Percentiles rank a stretch among this genome's conserved stretches.
Evolutionary conservation across 495 filamentous ascomycete species (phyloP).

Genomic region (Aspergillus bertholletiae): DNA sequence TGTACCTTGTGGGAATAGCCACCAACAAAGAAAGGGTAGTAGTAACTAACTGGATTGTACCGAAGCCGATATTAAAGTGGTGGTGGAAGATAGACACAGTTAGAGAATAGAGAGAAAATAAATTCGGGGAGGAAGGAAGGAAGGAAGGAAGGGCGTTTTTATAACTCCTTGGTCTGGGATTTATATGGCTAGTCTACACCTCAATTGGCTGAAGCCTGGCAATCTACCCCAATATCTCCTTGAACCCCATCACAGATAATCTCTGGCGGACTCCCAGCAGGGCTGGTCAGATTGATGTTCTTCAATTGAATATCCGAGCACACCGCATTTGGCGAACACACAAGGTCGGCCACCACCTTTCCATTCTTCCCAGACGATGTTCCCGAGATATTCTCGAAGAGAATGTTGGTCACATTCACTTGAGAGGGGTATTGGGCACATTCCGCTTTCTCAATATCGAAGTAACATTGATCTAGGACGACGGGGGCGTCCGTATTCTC

Average conservation of each 20-base stretch:
- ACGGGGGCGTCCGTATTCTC: constrained; percentile 52
- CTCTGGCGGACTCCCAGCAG: constrained; percentile 40
- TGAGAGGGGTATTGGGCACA: constrained; percentile 49
- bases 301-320: constrained; percentile 51
- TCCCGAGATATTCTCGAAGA: constrained; percentile 53
- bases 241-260: constrained; percentile 51
- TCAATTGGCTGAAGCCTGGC: constrained; percentile 9
- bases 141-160: too few species aligned
- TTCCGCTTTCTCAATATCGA: constrained; percentile 46
- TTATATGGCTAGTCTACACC: not conserved
- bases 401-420: constrained; percentile 53
- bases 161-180: too few species aligned
- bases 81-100: too few species aligned
- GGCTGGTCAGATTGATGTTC: constrained; percentile 47
- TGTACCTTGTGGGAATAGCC: not conserved
- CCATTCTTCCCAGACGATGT: constrained; percentile 49
- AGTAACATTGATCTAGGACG: constrained; percentile 58
- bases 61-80: too few species aligned
- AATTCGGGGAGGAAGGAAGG: too few species aligned
- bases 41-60: too few species aligned
- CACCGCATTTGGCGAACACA: constrained; percentile 51
- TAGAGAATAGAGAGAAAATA: too few species aligned
- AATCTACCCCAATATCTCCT: constrained; percentile 48
- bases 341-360: constrained; percentile 45
- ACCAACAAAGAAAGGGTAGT: too few species aligned